phyloP scores from a whole-genome alignment of 129 eudicot species.

The Chrysanthemum lavandulifolium region DNA sequence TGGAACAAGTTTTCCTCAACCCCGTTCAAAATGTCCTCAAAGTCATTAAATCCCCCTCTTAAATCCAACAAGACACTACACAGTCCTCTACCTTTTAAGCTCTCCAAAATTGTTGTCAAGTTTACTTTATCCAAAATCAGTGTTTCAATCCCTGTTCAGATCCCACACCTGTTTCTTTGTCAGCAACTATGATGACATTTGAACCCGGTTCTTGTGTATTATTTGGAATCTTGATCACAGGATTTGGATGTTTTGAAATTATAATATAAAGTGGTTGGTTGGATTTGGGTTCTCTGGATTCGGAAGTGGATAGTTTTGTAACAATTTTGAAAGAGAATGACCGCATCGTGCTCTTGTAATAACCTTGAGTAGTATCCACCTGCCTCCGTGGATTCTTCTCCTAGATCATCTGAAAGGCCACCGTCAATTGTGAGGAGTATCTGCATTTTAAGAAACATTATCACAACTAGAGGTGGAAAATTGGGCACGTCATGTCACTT shows the following conservation, averaged over 20 bases:
- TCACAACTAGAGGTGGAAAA: conserved; percentile 14
- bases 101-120: conserved; percentile 58
- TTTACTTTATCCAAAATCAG: conserved; percentile 48
- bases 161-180: conserved; percentile 34
- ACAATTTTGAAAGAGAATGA: conserved; percentile 44
- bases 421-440: conserved; percentile 80
- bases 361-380: conserved; percentile 90
- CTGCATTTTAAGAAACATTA: conserved; percentile 40
- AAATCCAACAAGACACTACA: conserved; percentile 80
- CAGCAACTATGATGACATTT: conserved; percentile 50
- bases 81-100: conserved; percentile 56
- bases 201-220: conserved; percentile 33
- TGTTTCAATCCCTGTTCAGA: conserved; percentile 51
- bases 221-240: conserved; percentile 33
- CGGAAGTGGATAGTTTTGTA: conserved; percentile 37
- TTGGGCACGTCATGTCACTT: background rate
- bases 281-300: conserved; percentile 77
- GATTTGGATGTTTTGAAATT: conserved; percentile 44
- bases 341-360: conserved; percentile 80
- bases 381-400: conserved; percentile 48
- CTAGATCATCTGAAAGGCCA: conserved; percentile 48
- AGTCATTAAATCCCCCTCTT: conserved; percentile 52
- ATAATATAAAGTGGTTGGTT: conserved; percentile 72
- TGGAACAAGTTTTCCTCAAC: conserved; percentile 58
- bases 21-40: conserved; percentile 71